Evolutionary conservation across 1,139 yeast species (phyloP), one percentile per base, ranked within the genome.

Genomic region (Yamadazyma triangularis): DNA sequence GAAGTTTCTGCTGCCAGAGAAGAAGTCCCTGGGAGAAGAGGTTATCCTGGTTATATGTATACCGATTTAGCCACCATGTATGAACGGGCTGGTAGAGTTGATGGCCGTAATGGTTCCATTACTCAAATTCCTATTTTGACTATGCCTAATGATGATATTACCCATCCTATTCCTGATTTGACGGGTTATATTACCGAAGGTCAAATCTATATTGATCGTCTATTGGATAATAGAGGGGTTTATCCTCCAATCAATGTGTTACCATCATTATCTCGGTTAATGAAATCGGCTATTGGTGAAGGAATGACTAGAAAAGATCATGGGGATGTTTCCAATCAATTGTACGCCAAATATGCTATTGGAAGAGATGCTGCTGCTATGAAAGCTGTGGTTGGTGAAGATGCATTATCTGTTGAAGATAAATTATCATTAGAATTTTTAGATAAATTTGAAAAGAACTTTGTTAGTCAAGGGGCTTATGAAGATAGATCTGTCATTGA

Each of bases 311-410:
- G 99, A 72, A 89, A 89, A 67, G 99, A 91, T 61, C 99, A 91
- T 58, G 96, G 97, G 64, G 99, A 91, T 70, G 98, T 91, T 38
- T 91, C 97, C 23, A 93, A 93, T 70, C 99, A 91, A 72, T 76
- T 91, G 56, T 91, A 91, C 58, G 99, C 99, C 52, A 91, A 91
- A 64, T 91, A 91, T 59, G 99, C 99, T 45, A 93, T 91, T 69
- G 99, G 99, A 73, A 85, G 89, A 68, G 99, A 91, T 66, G 99
- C 98, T 20, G 98, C 98, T 30, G 96, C 98, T 49, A 91, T 91
- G 99, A 91, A 91, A 70, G 96, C 98, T n/a, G 99, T 91, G 46
- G 99, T 91, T 50, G 99, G 99, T 77, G 99, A 91, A 65, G 99
- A 91, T 65, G 98, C 99, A 24, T 74, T 91, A 53, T 88, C 96